Evolutionary conservation across 139 green algal species (phyloP), one percentile per base, ranked within the genome.

Genomic region (Asterochloris erici): DNA sequence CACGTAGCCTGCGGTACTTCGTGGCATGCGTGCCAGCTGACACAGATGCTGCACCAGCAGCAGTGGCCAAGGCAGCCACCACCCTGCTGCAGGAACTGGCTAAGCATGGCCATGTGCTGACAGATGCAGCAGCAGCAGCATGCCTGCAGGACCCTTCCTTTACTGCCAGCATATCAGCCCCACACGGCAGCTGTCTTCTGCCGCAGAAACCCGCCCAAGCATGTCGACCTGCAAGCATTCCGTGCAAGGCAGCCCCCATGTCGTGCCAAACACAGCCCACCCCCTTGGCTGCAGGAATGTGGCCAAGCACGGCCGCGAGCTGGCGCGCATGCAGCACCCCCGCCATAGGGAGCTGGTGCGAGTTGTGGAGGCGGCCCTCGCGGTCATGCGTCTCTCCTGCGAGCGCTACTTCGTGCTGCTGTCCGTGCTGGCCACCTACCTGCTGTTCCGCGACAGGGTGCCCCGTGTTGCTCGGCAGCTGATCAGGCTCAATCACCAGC

Each of bases 371-470:
- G 81, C 81, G 9, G 91, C 91, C 1, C 89, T 97, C 26, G 91
- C 91, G 26, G 87, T 96, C 73, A 97, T 97, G 94, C 89, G 94
- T 77, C 91, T 97, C 13, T 90, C 85, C 61, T 96, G 91, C 83
- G 94, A 97, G 84, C 92, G 92, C 80, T 95, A 93, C 84, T 96
- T 96, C 85, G 88, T 94, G 75, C 90, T 97, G 66, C 60, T 93
- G 47, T 87, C 87, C 47, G 90, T 94, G 12, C 94, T 92, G 63
- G 83, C 88, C 0, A 79, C 84, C 2, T 95, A 93, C 89, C 82
- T 97, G 15, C 63, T 94, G 10, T 97, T 94, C 85, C 86, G 88
- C 13, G 90, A 90, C 12, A 84, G 74, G 47, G 77, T 77, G 10
- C 84, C 87, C 11, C 74, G 38, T 0, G 81, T 82, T 13, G 82